Conservation (phyloP, 1,284 basidiomycete genomes). For the Taiwanofungus camphoratus region DNA sequence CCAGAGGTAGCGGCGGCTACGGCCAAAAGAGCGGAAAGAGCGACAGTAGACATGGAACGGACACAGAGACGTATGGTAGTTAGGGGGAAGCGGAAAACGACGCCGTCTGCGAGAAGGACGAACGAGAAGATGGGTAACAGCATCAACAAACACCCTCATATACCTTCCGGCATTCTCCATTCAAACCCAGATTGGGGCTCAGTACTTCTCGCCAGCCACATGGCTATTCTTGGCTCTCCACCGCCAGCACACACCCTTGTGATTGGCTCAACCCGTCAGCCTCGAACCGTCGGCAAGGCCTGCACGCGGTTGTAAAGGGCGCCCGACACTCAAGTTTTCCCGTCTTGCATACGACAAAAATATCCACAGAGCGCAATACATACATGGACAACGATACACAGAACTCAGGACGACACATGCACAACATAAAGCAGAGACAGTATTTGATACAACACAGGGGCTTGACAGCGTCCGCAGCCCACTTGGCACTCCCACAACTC, state of each 20-base stretch:
- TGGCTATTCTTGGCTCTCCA: conserved; percentile 13
- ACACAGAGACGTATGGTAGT: conserved; percentile 4
- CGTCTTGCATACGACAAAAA: too few relatives aligned
- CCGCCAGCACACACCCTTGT: background rate
- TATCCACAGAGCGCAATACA: too few relatives aligned
- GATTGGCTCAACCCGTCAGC: background rate
- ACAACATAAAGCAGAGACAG: background rate
- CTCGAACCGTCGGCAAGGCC: background rate
- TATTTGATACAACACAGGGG: conserved; percentile 5
- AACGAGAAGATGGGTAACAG: conserved; percentile 12
- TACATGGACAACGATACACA: too few relatives aligned
- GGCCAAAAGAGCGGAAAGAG: conserved; percentile 39
- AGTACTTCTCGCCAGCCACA: background rate
- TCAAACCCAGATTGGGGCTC: conserved; percentile 7
- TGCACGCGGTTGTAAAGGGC: conserved; percentile 1
- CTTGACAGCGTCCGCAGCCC: too few relatives aligned
- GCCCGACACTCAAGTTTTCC: too few relatives aligned
- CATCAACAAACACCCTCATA: conserved; percentile 8
- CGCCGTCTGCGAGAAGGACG: conserved; percentile 11
- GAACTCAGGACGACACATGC: too few relatives aligned
- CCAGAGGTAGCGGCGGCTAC: conserved; percentile 29
- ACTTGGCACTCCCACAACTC: too few relatives aligned
- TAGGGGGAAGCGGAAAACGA: conserved; percentile 11
- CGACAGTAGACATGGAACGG: conserved; percentile 37
- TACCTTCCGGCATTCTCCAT: conserved; percentile 6